A percentile compares a stretch with the other conserved stretches of the same genome.
Conservation (phyloP, 495 filamentous ascomycete genomes). For the Opeltia flavorubescens region DNA sequence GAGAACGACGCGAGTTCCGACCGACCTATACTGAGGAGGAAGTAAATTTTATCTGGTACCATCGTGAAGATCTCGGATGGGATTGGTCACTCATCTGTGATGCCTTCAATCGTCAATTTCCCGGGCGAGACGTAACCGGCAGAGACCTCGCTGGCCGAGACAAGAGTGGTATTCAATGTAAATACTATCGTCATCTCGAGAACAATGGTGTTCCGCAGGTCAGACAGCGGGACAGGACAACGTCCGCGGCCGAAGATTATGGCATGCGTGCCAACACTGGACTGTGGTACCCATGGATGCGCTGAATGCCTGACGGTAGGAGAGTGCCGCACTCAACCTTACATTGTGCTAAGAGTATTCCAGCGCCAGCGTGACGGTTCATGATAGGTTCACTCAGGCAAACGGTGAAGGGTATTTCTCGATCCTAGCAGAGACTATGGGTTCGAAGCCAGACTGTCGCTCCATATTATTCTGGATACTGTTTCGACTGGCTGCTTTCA, state of each 20-base stretch:
- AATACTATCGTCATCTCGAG: constrained; percentile 39
- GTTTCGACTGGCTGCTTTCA: no score
- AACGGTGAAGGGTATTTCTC: no score
- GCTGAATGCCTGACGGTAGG: background rate
- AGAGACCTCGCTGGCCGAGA: background rate
- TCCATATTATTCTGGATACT: no score
- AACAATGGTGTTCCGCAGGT: constrained; percentile 21
- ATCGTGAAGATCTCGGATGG: constrained; percentile 37
- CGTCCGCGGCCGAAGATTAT: constrained; percentile 6
- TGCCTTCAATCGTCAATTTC: constrained; percentile 35
- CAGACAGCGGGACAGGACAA: constrained; percentile 8
- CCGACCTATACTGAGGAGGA: constrained; percentile 39
- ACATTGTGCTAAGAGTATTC: background rate
- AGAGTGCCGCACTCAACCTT: no score
- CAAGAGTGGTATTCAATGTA: constrained; percentile 34
- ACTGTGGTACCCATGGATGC: constrained; percentile 9
- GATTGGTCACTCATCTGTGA: constrained; percentile 38
- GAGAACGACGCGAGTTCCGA: constrained; percentile 26
- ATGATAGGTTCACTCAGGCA: no score
- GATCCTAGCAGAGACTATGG: no score
- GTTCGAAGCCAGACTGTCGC: no score
- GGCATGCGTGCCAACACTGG: constrained; percentile 9
- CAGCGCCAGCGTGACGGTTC: no score
- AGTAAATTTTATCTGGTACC: constrained; percentile 42
- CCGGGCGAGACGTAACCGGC: constrained; percentile 25